Evolutionary conservation across 139 green algal species (phyloP).

Genomic region (Chlorella sorokiniana): DNA sequence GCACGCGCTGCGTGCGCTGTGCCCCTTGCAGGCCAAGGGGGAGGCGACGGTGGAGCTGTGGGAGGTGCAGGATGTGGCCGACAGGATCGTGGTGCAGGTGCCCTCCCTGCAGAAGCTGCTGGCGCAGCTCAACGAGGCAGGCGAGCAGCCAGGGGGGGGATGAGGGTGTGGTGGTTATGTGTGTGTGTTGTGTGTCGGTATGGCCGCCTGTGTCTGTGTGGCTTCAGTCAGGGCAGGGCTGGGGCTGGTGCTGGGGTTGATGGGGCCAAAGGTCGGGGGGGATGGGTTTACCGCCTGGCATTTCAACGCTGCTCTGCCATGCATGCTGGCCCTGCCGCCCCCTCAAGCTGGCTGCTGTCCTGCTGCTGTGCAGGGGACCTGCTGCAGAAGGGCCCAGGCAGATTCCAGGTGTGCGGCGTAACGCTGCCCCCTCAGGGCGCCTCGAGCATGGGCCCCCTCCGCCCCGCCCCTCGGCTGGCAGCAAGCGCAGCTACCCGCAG

Average conservation of each 20-base stretch:
- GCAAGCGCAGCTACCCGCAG: conserved; percentile 17
- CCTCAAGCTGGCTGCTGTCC: background rate
- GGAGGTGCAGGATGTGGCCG: conserved; percentile 38
- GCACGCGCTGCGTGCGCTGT: background rate
- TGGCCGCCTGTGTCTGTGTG: no score
- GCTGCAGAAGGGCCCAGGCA: conserved; percentile 17
- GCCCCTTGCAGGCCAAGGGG: conserved; percentile 26
- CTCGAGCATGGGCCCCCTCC: background rate
- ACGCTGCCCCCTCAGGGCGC: background rate
- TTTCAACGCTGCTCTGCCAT: no score
- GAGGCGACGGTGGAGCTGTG: conserved; percentile 45
- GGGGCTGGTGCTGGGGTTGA: background rate
- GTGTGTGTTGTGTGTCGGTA: background rate
- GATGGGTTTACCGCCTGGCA: no score
- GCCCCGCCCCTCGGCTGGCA: background rate
- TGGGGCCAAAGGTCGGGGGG: no score
- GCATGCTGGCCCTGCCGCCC: background rate
- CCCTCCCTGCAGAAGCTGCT: conserved; percentile 64
- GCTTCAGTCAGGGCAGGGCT: no score
- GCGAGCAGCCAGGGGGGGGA: conserved; percentile 48
- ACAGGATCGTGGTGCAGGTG: conserved; percentile 67
- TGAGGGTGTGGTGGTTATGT: background rate
- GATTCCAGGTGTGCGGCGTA: conserved; percentile 26
- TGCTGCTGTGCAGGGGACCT: conserved; percentile 12
- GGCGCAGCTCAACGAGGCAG: conserved; percentile 77